Evolutionary conservation across 164 flowering plant species (phyloP).

Genomic region (Santalum album): DNA sequence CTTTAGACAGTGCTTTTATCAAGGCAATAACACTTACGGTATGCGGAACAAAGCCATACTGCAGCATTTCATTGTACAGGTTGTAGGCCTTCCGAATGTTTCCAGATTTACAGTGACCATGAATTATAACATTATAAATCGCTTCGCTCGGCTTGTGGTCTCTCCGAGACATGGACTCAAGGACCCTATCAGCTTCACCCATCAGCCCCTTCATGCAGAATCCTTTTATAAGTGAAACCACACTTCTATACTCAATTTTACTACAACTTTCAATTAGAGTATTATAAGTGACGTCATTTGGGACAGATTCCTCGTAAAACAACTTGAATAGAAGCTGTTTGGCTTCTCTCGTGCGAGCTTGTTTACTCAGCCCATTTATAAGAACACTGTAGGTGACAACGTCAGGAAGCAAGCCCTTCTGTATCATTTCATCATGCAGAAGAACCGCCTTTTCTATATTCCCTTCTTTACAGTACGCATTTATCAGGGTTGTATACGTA

Average conservation of each 20-base stretch:
- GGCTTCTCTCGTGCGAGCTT: conserved; percentile 73
- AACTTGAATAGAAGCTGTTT: conserved; percentile 56
- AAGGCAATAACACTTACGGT: conserved; percentile 50
- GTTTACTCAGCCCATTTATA: conserved; percentile 69
- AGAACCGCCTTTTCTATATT: conserved; percentile 43
- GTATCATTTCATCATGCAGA: conserved; percentile 71
- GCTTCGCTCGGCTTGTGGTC: conserved; percentile 45
- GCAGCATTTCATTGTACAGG: conserved; percentile 57
- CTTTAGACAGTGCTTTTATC: conserved; percentile 41
- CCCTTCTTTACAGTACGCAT: conserved; percentile 71
- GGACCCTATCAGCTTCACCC: conserved; percentile 71
- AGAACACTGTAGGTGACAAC: conserved; percentile 80
- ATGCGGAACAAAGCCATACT: conserved; percentile 44
- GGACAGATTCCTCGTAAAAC: conserved; percentile 55
- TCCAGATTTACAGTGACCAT: conserved; percentile 69
- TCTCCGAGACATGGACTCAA: conserved; percentile 39
- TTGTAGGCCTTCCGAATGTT: conserved; percentile 43
- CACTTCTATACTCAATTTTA: conserved; percentile 38
- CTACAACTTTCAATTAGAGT: conserved; percentile 55
- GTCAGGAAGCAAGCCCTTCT: conserved; percentile 67
- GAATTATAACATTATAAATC: conserved; percentile 65
- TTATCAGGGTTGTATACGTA: conserved; percentile 66
- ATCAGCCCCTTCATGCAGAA: conserved; percentile 87
- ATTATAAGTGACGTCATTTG: conserved; percentile 51
- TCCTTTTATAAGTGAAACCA: conserved; percentile 62